phyloP scores from a whole-genome alignment of 257 asterid species.

The Mitragyna speciosa region DNA sequence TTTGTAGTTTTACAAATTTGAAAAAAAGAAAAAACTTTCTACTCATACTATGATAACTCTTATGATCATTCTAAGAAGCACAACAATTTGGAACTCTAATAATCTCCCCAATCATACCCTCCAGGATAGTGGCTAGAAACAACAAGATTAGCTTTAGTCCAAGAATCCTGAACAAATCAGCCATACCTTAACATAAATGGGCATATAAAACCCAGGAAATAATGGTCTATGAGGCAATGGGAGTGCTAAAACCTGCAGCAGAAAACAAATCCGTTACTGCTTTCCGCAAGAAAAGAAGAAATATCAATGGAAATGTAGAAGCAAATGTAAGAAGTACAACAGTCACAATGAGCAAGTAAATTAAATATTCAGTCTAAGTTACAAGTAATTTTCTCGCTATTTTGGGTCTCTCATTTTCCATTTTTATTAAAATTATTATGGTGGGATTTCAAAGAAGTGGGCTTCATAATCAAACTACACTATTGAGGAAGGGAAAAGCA shows the following conservation, averaged over 20 bases:
- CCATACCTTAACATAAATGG: slow-evolving; percentile 88
- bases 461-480: background rate
- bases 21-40: background rate
- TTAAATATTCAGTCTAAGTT: background rate
- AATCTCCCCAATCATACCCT: too few species aligned
- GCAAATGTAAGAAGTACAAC: background rate
- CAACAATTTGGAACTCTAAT: background rate
- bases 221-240: slow-evolving; percentile 71
- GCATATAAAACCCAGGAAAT: slow-evolving; percentile 98
- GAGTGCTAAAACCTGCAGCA: slow-evolving; percentile 64
- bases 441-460: too few species aligned
- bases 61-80: background rate
- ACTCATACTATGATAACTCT: background rate
- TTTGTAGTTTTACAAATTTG: background rate
- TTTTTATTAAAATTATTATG: too few species aligned
- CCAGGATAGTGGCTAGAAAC: background rate
- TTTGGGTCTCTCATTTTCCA: too few species aligned
- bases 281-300: background rate
- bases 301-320: background rate
- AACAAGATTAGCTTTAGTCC: background rate
- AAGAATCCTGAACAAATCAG: background rate
- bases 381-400: too few species aligned
- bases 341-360: background rate
- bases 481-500: background rate
- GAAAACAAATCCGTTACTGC: slow-evolving; percentile 3